Evolutionary conservation across 768 basidiomycete species (phyloP), one percentile per base, ranked within the genome.

Genomic region (Pulveroboletus sp.): DNA sequence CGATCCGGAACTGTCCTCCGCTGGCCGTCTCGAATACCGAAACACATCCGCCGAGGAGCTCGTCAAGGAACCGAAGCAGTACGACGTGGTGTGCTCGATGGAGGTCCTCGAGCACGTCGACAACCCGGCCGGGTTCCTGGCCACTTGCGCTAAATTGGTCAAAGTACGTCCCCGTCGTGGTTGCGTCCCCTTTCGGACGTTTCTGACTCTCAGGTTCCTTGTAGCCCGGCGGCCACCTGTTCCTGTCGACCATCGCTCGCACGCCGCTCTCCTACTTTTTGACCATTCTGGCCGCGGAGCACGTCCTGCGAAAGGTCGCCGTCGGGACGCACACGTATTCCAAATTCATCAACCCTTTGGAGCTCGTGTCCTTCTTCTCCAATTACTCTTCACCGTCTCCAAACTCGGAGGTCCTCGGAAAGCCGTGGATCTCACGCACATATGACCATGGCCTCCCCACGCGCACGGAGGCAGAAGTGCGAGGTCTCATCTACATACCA

Each of bases 71-170:
- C 65, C 78, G 13, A 76, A 76, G 57, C 80, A 80, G 44, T 98
- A 86, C 63, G 95, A 98, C 64, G 79, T 93, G 17, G 93, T 99
- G 13, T 96, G 93, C 64, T 89, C 93, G 10, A 91, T 98, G 91
- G 96, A 99, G 68, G 95, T 99, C 8, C 64, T 99, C 26, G 96
- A 99, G 71, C 96, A 99, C 62, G 96, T 99, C 43, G 89, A 96
- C 63, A 86, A 95, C 61, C 94, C 96, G 1, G 75, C 81, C 6
- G 76, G 77, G 7, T 99, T 99, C 67, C 76, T 99, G 42, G 73
- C 79, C 24, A 82, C 85, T 32, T 87, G 93, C 56, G 88, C 88
- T 0, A 76, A 85, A 50, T 78, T 98, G 26, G 81, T 95, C 57
- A 98, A 96, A 73, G 94, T 93, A 54, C 35, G 79, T 63, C 10